Evolutionary conservation across 1,284 basidiomycete species (phyloP), one percentile per base, ranked within the genome.

Genomic region (Phylloporus gajari): DNA sequence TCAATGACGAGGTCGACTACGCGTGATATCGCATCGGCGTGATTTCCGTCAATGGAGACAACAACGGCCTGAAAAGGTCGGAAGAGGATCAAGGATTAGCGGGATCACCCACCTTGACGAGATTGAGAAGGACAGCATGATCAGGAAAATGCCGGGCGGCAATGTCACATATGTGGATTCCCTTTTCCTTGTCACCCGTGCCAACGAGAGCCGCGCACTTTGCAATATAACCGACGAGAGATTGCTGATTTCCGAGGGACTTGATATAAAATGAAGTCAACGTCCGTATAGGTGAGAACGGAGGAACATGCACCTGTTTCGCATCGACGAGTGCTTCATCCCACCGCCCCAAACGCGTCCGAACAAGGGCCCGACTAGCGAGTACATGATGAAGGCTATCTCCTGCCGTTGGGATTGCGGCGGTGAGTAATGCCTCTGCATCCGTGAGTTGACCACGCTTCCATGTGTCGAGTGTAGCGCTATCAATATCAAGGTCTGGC

Each of bases 261-360:
- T 53, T 2, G 21, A 17, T 44, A 17, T 44, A 44, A 44, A n/a
- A 53, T 27, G 51, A 8, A 7, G 25, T n/a, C 13, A n/a, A 12
- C 25, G n/a, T 72, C 51, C 64, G 15, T 38, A 68, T 3, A 23
- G 5, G 3, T 51, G n/a, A 32, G 40, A 46, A 12, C 3, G 32
- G 2, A 19, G 6, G 1, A 53, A 23, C 11, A 59, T 35, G 44
- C 3, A 75, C 73, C 56, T 68, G 5, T 32, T 67, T n/a, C 4
- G 73, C 73, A n/a, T 74, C 73, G 2, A 9, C n/a, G 30, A 75
- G 44, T 1, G 73, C 73, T 3, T 8, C 48, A 2, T 66, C 67
- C 60, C 67, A 73, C 7, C 25, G n/a, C 32, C 21, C 5, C 19
- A 74, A 11, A 25, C 68, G 60, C 25, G 68, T 35, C 2, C 63